Evolutionary conservation across 495 filamentous ascomycete genomes (phyloP).

Genomic region (Penicillium odoratum): DNA sequence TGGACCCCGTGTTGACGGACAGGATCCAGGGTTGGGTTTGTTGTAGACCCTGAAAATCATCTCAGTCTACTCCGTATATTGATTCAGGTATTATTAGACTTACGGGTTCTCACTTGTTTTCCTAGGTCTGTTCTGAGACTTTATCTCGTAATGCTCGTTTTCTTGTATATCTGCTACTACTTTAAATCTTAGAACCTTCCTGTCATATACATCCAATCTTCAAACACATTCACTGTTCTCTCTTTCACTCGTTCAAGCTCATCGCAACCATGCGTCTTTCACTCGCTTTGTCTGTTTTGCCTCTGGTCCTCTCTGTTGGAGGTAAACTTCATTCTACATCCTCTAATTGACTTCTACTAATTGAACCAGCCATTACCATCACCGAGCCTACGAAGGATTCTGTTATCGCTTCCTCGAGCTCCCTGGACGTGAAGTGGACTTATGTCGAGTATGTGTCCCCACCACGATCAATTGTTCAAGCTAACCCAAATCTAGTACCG

Average conservation of each 20-base stretch:
- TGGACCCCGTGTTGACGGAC: neutral
- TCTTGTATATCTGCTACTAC: neutral
- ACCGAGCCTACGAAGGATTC: slow-evolving; percentile 34
- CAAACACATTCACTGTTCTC: neutral
- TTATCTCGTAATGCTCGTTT: neutral
- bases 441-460: slow-evolving; percentile 32
- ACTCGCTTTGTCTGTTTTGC: slow-evolving; percentile 21
- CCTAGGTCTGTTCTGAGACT: neutral
- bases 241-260: slow-evolving; percentile 6
- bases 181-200: neutral
- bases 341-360: neutral
- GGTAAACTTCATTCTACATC: slow-evolving; percentile 9
- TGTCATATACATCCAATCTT: neutral
- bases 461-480: neutral
- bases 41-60: neutral
- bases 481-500: slow-evolving; percentile 29
- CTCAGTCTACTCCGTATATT: neutral
- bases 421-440: slow-evolving; percentile 39
- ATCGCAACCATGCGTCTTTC: slow-evolving; percentile 28
- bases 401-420: slow-evolving; percentile 27
- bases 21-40: neutral
- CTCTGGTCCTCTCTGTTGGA: slow-evolving; percentile 27
- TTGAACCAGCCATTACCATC: slow-evolving; percentile 31
- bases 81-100: slow-evolving; percentile 24
- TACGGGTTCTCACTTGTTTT: neutral